phyloP scores from a whole-genome alignment of 192 early-diverging fungal species.

The Coemansia sp. region DNA sequence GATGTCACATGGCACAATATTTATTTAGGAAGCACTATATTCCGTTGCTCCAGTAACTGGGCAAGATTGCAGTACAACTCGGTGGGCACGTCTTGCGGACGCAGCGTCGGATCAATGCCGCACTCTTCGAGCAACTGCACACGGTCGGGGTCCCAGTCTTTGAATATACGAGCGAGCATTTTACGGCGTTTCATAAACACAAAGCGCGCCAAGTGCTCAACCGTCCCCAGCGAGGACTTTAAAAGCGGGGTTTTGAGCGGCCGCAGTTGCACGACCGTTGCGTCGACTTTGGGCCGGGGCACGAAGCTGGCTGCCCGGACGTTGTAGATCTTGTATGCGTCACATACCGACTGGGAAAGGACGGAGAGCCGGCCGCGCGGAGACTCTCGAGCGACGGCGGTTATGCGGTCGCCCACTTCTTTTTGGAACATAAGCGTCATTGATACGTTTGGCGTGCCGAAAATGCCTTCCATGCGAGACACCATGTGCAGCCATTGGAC shows the following conservation, averaged over 20 bases:
- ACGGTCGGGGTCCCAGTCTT: slow-evolving; percentile 53
- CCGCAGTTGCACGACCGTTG: slow-evolving; percentile 67
- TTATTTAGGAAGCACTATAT: slow-evolving; percentile 30
- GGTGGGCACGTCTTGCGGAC: slow-evolving; percentile 65
- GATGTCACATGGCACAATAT: too few relatives aligned
- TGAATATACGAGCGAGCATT: slow-evolving; percentile 62
- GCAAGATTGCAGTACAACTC: slow-evolving; percentile 63
- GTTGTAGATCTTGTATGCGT: slow-evolving; percentile 61
- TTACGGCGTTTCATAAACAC: slow-evolving; percentile 71
- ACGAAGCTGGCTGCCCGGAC: slow-evolving; percentile 68
- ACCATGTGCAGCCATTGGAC: slow-evolving; percentile 71
- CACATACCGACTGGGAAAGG: slow-evolving; percentile 69
- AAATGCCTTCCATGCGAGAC: slow-evolving; percentile 59
- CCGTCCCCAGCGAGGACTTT: slow-evolving; percentile 51
- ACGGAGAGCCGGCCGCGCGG: slow-evolving; percentile 68
- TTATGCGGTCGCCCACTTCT: slow-evolving; percentile 71
- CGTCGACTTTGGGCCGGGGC: slow-evolving; percentile 75
- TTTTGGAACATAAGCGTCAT: slow-evolving; percentile 88
- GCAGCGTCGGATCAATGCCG: slow-evolving; percentile 56
- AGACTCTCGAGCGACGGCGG: slow-evolving; percentile 53
- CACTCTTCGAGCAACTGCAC: slow-evolving; percentile 53
- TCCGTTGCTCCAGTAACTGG: slow-evolving; percentile 45
- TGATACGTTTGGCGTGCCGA: slow-evolving; percentile 49
- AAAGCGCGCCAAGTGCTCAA: slow-evolving; percentile 63
- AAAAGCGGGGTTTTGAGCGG: slow-evolving; percentile 53